These are phyloP conservation scores for Picochlorum sp. DNA, from an alignment of 139 green algal genomes.

Conservation along the genomic window DNA sequence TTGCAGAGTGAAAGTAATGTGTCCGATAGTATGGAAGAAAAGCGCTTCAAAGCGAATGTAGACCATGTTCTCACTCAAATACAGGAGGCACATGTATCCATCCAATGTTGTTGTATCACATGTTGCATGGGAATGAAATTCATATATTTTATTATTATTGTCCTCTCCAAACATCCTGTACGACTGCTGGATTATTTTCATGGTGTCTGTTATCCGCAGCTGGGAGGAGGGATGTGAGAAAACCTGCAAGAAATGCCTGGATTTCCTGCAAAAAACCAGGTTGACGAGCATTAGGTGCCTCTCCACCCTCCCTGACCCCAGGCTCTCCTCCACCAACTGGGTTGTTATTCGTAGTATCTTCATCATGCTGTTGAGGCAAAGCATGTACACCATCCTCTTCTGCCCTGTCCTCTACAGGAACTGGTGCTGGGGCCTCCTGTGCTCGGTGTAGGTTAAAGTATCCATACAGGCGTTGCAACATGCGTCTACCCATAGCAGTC, in stretches of 20 bases:
- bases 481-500: constrained; percentile 37
- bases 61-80: too few species aligned
- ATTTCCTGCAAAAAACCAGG: constrained; percentile 53
- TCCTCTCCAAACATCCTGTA: background rate
- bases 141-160: background rate
- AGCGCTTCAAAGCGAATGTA: too few species aligned
- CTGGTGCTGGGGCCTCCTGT: too few species aligned
- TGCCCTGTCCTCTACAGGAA: background rate
- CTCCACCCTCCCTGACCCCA: constrained; percentile 4
- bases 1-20: too few species aligned
- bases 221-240: constrained; percentile 74
- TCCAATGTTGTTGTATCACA: too few species aligned
- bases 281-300: constrained; percentile 1
- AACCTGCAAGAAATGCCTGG: constrained; percentile 58
- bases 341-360: background rate
- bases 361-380: background rate
- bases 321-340: background rate
- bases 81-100: too few species aligned
- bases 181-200: background rate
- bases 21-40: too few species aligned
- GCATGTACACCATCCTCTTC: constrained; percentile 9
- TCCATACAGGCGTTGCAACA: constrained; percentile 22
- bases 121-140: too few species aligned
- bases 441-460: too few species aligned
- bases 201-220: constrained; percentile 5